These are phyloP conservation scores for Fraxinus americana DNA, from an alignment of 257 asterid species.

Conservation along the genomic window DNA sequence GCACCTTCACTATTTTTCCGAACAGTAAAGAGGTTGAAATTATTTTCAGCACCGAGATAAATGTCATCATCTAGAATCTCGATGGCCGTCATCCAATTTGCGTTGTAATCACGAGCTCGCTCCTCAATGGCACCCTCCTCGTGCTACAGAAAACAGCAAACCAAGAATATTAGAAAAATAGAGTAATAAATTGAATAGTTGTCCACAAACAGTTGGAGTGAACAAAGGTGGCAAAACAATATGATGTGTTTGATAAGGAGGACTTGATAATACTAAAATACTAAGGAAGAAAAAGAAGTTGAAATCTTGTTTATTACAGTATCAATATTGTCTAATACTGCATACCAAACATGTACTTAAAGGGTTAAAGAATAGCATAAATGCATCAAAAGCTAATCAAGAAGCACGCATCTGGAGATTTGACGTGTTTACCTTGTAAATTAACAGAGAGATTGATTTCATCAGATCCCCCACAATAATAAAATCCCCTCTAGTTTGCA, in stretches of 20 bases:
- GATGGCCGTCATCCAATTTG: constrained; percentile 99
- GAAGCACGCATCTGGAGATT: neutral
- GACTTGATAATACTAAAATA: neutral
- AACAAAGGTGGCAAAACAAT: neutral
- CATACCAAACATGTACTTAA: neutral
- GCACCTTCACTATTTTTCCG: constrained; percentile 93
- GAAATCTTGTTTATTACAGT: neutral
- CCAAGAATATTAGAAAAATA: constrained; percentile 18
- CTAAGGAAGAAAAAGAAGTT: neutral
- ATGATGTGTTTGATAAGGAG: neutral
- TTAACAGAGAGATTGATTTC: constrained; percentile 92
- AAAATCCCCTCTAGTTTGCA: constrained; percentile 97
- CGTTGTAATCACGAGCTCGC: constrained; percentile 97
- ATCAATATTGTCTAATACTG: too few relatives aligned
- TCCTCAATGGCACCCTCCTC: constrained; percentile 99
- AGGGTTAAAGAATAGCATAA: neutral
- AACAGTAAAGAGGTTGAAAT: constrained; percentile 82
- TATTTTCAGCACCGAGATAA: constrained; percentile 90
- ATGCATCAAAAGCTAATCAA: constrained; percentile 5
- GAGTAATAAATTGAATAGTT: neutral
- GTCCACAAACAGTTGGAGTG: neutral
- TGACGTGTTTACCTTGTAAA: constrained; percentile 71
- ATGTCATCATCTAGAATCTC: constrained; percentile 95
- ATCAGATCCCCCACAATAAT: constrained; percentile 94
- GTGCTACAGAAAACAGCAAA: constrained; percentile 46